Percentiles rank a stretch among this genome's conserved stretches.
phyloP scores from a whole-genome alignment of 306 rosid genomes.

The Dryas octopetala region DNA sequence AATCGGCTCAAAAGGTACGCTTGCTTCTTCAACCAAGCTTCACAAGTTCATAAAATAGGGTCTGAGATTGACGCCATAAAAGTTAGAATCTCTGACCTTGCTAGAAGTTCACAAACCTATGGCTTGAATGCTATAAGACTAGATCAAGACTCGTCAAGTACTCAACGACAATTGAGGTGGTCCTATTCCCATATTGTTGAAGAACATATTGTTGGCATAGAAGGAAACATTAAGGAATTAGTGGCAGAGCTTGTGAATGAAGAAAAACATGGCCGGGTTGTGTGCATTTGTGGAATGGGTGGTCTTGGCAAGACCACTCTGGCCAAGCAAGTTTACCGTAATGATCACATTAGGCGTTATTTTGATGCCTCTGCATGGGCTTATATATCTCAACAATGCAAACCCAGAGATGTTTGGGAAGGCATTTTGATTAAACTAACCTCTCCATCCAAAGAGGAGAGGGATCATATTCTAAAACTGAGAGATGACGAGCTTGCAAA shows the following conservation, averaged over 20 bases:
- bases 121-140: slow-evolving; percentile 28
- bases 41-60: slow-evolving; percentile 29
- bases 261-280: slow-evolving; percentile 8
- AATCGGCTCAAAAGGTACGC: slow-evolving; percentile 33
- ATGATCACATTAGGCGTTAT: not conserved
- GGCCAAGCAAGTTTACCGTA: slow-evolving; percentile 17
- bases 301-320: slow-evolving; percentile 34
- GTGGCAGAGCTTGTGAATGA: slow-evolving; percentile 3
- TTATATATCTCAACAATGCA: slow-evolving; percentile 16
- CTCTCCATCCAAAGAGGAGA: slow-evolving; percentile 24
- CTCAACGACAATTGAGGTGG: slow-evolving; percentile 33
- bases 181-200: slow-evolving; percentile 6
- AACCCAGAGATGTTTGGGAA: slow-evolving; percentile 2
- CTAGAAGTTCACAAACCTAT: slow-evolving; percentile 42
- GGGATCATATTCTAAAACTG: slow-evolving; percentile 4
- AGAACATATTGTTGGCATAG: not conserved
- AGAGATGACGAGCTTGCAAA: slow-evolving; percentile 3
- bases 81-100: slow-evolving; percentile 36
- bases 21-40: slow-evolving; percentile 10
- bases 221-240: not conserved
- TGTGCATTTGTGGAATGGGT: slow-evolving; percentile 26
- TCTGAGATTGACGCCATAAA: slow-evolving; percentile 28
- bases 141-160: slow-evolving; percentile 21
- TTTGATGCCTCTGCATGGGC: slow-evolving; percentile 21
- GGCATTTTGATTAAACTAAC: slow-evolving; percentile 6